A percentile compares a stretch with the other conserved stretches of the same genome.
These are phyloP conservation scores for Trichocomaceae sp. DNA, from an alignment of 2,329 filamentous ascomycete genomes.

Conservation along the genomic window DNA sequence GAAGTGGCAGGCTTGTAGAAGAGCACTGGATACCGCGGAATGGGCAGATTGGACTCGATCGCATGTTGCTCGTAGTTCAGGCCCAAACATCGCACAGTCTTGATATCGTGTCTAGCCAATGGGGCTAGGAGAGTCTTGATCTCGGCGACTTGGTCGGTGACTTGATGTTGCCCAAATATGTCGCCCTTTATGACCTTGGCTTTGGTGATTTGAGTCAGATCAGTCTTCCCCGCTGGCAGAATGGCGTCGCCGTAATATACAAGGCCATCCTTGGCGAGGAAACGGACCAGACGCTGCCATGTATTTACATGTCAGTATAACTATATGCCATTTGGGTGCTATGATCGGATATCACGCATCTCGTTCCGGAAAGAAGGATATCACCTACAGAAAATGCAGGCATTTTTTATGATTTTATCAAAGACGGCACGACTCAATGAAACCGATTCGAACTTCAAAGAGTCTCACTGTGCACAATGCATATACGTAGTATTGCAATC, in stretches of 20 bases:
- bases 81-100: constrained; percentile 62
- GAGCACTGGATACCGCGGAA: constrained; percentile 64
- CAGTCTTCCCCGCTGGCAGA: constrained; percentile 53
- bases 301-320: constrained; percentile 2
- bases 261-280: constrained; percentile 63
- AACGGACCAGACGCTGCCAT: constrained; percentile 62
- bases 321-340: not conserved
- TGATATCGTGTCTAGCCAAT: constrained; percentile 55
- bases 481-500: not conserved
- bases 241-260: constrained; percentile 70
- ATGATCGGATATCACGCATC: not conserved
- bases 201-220: constrained; percentile 55
- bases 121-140: constrained; percentile 54
- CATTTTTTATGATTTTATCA: not conserved
- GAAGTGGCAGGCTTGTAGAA: constrained; percentile 68
- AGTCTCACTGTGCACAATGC: not conserved
- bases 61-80: constrained; percentile 69
- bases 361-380: not conserved
- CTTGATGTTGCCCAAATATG: constrained; percentile 58
- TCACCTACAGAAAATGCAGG: constrained; percentile 10
- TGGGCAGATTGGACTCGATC: constrained; percentile 60
- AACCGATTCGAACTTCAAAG: not conserved
- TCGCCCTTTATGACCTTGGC: constrained; percentile 59
- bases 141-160: constrained; percentile 56
- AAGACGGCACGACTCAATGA: not conserved